Percentiles rank a stretch among this genome's conserved stretches.
Evolutionary conservation across 306 rosid genomes (phyloP).

Genomic region (Fagus crenata): DNA sequence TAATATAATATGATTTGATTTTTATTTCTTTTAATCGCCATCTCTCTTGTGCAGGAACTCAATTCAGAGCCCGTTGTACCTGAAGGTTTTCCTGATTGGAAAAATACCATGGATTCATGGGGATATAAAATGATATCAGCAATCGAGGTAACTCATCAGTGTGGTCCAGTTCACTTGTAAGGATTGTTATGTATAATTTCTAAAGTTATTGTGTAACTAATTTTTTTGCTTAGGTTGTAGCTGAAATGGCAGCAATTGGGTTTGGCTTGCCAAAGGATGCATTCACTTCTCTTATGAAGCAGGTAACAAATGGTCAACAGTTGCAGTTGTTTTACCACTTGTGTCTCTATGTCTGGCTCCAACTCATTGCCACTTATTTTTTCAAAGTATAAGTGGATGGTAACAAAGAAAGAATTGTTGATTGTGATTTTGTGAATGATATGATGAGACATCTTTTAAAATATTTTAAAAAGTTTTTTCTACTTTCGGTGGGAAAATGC

Average conservation of each 20-base stretch:
- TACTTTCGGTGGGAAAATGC: conserved; percentile 10
- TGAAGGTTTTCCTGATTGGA: conserved; percentile 86
- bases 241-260: conserved; percentile 97
- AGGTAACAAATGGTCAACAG: conserved; percentile 41
- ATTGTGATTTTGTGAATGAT: background rate
- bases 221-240: conserved; percentile 64
- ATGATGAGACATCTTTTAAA: background rate
- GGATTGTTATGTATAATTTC: conserved; percentile 13
- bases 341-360: background rate
- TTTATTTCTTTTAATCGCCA: conserved; percentile 17
- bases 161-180: background rate
- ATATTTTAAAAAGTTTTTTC: background rate
- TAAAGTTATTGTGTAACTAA: background rate
- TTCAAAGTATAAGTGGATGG: background rate
- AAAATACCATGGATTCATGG: conserved; percentile 92
- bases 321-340: background rate
- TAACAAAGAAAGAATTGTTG: background rate
- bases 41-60: conserved; percentile 60
- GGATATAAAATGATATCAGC: conserved; percentile 92
- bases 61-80: conserved; percentile 92
- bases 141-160: conserved; percentile 48
- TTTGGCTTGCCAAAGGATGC: conserved; percentile 90
- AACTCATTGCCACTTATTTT: conserved; percentile 12
- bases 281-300: conserved; percentile 88
- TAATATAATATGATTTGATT: background rate